Conservation (phyloP, 2,329 filamentous ascomycete species). For the Botrytis elliptica region DNA sequence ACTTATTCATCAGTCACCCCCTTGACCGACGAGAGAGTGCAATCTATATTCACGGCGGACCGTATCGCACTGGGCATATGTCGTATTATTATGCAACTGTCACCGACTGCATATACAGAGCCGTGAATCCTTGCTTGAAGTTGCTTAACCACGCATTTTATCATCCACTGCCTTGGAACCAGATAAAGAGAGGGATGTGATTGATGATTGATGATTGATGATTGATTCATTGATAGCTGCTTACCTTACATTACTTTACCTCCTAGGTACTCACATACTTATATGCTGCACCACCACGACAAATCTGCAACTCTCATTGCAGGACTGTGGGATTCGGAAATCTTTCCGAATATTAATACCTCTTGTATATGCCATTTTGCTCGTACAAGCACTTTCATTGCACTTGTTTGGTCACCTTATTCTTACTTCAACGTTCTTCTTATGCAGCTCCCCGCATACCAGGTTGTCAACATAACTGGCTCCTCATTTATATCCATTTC, state of each 20-base stretch:
- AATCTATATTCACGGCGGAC: not conserved
- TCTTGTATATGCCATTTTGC: constrained; percentile 9
- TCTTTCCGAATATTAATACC: constrained; percentile 3
- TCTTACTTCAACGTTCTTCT: constrained; percentile 13
- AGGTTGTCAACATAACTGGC: constrained; percentile 17
- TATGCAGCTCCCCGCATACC: constrained; percentile 19
- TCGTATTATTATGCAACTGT: not conserved
- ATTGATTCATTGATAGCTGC: not conserved
- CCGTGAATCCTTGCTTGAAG: constrained; percentile 4
- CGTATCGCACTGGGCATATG: not conserved
- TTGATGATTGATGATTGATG: constrained; percentile 1
- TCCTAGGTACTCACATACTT: not conserved
- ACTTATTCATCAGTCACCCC: not conserved
- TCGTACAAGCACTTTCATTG: constrained; percentile 6
- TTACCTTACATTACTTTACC: not conserved
- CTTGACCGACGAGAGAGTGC: not conserved
- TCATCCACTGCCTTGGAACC: constrained; percentile 8
- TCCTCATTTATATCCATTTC: constrained; percentile 5
- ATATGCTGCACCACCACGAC: not conserved
- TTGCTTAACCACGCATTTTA: not conserved
- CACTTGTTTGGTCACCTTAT: constrained; percentile 4
- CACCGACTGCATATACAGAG: constrained; percentile 3
- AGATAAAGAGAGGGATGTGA: not conserved
- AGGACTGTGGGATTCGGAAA: constrained; percentile 7
- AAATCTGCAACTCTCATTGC: constrained; percentile 10